Evolutionary conservation across 2,329 filamentous ascomycete species (phyloP).

Genomic region (Curvularia verruculosa): DNA sequence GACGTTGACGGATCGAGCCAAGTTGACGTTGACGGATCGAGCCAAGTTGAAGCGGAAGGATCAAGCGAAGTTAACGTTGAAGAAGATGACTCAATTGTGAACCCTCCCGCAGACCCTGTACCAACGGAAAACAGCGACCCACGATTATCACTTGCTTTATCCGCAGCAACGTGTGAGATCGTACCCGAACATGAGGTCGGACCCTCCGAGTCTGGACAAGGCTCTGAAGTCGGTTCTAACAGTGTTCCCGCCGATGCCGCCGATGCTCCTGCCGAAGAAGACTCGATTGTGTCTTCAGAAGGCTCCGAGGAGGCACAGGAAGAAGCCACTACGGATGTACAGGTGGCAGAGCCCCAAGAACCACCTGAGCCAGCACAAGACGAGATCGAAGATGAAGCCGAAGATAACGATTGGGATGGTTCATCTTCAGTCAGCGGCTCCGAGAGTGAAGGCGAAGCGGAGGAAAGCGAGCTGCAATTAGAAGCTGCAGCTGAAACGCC

Average conservation of each 20-base stretch:
- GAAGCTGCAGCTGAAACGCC: slow-evolving; percentile 1
- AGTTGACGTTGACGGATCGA: slow-evolving; percentile 4
- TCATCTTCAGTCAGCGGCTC: slow-evolving; percentile 2
- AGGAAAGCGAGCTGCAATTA: background rate
- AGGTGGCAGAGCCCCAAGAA: slow-evolving; percentile 10
- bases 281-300: slow-evolving; percentile 7
- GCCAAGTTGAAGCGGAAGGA: too few species aligned
- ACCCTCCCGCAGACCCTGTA: slow-evolving; percentile 5
- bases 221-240: background rate
- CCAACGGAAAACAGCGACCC: background rate
- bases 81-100: background rate
- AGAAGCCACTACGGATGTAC: slow-evolving; percentile 5
- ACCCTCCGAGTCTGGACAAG: slow-evolving; percentile 1
- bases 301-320: slow-evolving; percentile 5
- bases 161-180: slow-evolving; percentile 7
- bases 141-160: slow-evolving; percentile 3
- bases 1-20: slow-evolving; percentile 4
- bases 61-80: background rate
- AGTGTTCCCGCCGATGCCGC: background rate
- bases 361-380: background rate
- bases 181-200: slow-evolving; percentile 1
- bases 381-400: background rate
- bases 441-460: slow-evolving; percentile 4
- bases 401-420: slow-evolving; percentile 1
- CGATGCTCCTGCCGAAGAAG: slow-evolving; percentile 1